These are phyloP conservation scores for Ganoderma meredithae DNA, from an alignment of 1,284 basidiomycete species.

Conservation along the genomic window DNA sequence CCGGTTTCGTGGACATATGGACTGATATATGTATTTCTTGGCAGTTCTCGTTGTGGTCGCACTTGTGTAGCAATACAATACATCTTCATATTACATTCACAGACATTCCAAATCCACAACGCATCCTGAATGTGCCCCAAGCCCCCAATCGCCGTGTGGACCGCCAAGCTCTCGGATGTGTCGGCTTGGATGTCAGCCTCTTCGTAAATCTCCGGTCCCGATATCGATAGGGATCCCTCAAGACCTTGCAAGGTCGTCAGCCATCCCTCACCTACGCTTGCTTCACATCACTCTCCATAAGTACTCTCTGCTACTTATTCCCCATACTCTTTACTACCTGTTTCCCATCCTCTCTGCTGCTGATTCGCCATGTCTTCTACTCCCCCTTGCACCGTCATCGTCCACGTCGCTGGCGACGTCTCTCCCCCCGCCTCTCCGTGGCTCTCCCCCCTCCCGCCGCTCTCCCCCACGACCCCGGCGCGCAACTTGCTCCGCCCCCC, in stretches of 20 bases:
- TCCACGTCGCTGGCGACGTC: constrained; percentile 6
- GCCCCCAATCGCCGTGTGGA: background rate
- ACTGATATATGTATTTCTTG: background rate
- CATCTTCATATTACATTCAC: background rate
- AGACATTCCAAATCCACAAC: background rate
- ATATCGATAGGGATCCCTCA: background rate
- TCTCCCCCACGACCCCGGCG: background rate
- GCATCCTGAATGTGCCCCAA: background rate
- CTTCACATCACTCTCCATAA: background rate
- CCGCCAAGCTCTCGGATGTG: too few species aligned
- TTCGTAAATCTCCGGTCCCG: background rate
- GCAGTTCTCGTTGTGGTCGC: background rate
- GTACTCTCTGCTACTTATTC: background rate
- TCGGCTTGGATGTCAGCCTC: background rate
- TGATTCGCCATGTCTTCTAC: background rate
- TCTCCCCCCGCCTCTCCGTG: constrained; percentile 12
- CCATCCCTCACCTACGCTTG: background rate
- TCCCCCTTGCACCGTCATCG: constrained; percentile 8
- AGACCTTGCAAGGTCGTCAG: background rate
- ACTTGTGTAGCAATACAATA: constrained; percentile 1
- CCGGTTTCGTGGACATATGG: background rate
- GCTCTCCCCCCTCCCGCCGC: background rate
- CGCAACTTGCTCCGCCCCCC: background rate
- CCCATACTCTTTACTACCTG: too few species aligned
- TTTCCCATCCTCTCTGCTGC: background rate